Evolutionary conservation across 305 asterid species (phyloP).

Genomic region (Ilex paraguariensis): DNA sequence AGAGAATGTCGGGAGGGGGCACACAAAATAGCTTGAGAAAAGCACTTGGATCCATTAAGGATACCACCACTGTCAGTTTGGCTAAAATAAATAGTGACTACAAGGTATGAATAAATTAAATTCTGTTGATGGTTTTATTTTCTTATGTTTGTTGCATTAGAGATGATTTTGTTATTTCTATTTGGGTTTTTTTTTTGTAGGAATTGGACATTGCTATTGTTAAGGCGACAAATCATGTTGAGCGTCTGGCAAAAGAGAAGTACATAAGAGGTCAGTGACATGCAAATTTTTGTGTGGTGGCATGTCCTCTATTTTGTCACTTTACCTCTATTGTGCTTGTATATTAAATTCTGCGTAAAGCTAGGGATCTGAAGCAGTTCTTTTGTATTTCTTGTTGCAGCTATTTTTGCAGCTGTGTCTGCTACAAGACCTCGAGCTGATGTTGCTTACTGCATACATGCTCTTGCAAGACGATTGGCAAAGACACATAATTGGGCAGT

Average conservation of each 20-base stretch:
- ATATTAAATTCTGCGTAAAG: background rate
- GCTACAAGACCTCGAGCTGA: conserved; percentile 98
- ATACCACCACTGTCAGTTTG: conserved; percentile 90
- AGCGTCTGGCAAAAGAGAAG: conserved; percentile 93
- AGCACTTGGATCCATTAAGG: conserved; percentile 96
- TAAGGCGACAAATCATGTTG: conserved; percentile 96
- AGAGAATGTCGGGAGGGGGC: conserved; percentile 83
- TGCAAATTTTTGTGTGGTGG: background rate
- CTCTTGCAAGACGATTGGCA: conserved; percentile 85
- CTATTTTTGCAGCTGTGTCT: conserved; percentile 81
- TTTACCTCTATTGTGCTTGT: background rate
- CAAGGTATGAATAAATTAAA: conserved; percentile 48
- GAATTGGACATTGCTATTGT: conserved; percentile 97
- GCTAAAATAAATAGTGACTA: conserved; percentile 92
- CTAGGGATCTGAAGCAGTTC: conserved; percentile 23
- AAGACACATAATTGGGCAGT: conserved; percentile 99
- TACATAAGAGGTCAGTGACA: conserved; percentile 64
- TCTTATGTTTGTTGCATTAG: background rate
- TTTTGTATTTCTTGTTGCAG: conserved; percentile 36
- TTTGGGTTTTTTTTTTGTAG: conserved; percentile 28
- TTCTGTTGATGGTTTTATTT: conserved; percentile 5
- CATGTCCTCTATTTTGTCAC: background rate
- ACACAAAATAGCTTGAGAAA: conserved; percentile 81
- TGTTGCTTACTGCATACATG: conserved; percentile 97
- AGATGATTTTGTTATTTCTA: conserved; percentile 4